Percentiles rank a stretch among this genome's conserved stretches.
These are phyloP conservation scores for Drechslera avenae DNA, from an alignment of 2,329 filamentous ascomycete genomes.

Conservation along the genomic window DNA sequence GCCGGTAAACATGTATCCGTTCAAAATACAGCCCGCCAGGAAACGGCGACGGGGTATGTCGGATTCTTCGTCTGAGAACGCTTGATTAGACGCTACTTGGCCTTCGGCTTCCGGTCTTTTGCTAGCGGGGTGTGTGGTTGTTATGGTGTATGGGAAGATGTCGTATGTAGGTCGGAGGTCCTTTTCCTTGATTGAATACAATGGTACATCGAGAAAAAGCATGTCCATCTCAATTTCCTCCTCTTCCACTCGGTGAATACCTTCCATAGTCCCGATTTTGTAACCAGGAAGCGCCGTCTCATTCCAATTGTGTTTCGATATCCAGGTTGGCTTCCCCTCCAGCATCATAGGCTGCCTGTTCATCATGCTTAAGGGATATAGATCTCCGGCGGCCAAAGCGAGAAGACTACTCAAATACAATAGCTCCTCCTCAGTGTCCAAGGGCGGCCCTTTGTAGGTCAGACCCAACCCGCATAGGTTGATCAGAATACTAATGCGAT, in stretches of 20 bases:
- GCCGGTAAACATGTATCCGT: slow-evolving; percentile 9
- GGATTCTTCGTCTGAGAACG: neutral
- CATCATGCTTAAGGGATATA: slow-evolving; percentile 13
- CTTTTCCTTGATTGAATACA: neutral
- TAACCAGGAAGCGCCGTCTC: slow-evolving; percentile 13
- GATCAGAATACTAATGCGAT: slow-evolving; percentile 16
- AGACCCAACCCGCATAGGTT: slow-evolving; percentile 18
- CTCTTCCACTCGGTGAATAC: slow-evolving; percentile 9
- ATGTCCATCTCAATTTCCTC: slow-evolving; percentile 15
- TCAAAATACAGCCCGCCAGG: slow-evolving; percentile 13
- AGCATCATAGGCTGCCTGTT: neutral
- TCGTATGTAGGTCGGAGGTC: neutral
- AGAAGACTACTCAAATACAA: slow-evolving; percentile 10
- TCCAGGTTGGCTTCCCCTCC: neutral
- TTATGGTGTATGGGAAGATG: neutral
- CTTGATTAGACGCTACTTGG: neutral
- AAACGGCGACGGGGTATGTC: slow-evolving; percentile 13
- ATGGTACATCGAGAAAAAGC: slow-evolving; percentile 10
- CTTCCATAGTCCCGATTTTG: neutral
- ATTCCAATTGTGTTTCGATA: too few species aligned
- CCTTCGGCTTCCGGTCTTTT: neutral
- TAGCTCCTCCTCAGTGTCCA: slow-evolving; percentile 6
- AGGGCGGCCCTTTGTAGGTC: slow-evolving; percentile 11
- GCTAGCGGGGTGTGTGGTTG: neutral
- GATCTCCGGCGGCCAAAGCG: slow-evolving; percentile 15